Conservation (phyloP, 768 basidiomycete species). For the Tylopilus plumbeoviolaceoides region DNA sequence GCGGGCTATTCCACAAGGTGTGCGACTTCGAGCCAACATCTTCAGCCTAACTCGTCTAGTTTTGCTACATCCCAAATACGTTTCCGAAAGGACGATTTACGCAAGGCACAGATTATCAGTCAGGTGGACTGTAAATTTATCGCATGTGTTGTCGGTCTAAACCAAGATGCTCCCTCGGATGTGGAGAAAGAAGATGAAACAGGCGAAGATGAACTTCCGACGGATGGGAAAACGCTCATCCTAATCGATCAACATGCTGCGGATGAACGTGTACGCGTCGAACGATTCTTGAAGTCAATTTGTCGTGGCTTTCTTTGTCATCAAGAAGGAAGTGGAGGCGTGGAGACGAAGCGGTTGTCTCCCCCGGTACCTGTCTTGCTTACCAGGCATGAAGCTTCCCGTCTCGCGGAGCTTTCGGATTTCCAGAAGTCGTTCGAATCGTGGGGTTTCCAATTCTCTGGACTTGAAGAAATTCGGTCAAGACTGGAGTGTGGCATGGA, state of each 20-base stretch:
- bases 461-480: constrained; percentile 26
- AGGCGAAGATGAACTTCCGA: constrained; percentile 13
- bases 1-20: constrained; percentile 6
- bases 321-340: constrained; percentile 33
- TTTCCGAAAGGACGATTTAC: constrained; percentile 54
- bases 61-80: constrained; percentile 26
- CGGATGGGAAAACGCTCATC: constrained; percentile 44
- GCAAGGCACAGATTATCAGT: constrained; percentile 55
- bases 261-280: constrained; percentile 93
- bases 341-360: constrained; percentile 41
- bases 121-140: constrained; percentile 94
- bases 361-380: constrained; percentile 62
- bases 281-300: constrained; percentile 70
- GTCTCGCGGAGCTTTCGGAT: constrained; percentile 39
- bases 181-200: constrained; percentile 12
- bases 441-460: constrained; percentile 68
- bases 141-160: constrained; percentile 54
- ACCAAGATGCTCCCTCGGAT: constrained; percentile 12
- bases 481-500: constrained; percentile 17
- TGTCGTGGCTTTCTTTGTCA: constrained; percentile 61
- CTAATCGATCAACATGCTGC: constrained; percentile 97
- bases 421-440: constrained; percentile 47
- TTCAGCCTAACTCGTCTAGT: constrained; percentile 11
- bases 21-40: constrained; percentile 5
- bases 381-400: constrained; percentile 57